phyloP scores from a whole-genome alignment of 148 eudicot genomes.

The Fagopyrum esculentum region DNA sequence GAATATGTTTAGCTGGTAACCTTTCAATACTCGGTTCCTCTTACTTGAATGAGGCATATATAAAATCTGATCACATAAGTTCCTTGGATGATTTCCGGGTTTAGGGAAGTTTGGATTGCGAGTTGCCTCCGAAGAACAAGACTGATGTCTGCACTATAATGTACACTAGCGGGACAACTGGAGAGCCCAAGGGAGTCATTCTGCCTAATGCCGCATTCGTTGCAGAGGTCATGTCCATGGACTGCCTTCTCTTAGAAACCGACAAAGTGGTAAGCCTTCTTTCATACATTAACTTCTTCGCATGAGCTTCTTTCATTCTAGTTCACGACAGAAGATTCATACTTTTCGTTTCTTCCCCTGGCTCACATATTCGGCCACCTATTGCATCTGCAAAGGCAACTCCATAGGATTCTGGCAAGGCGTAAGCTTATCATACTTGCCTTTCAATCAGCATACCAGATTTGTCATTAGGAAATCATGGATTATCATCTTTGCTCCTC shows the following conservation, averaged over 20 bases:
- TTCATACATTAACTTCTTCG: neutral
- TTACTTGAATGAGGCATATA: neutral
- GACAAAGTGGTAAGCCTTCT: slow-evolving; percentile 48
- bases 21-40: neutral
- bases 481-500: neutral
- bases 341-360: slow-evolving; percentile 91
- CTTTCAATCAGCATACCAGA: neutral
- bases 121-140: slow-evolving; percentile 52
- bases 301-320: slow-evolving; percentile 19
- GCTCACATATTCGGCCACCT: slow-evolving; percentile 94
- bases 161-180: slow-evolving; percentile 97
- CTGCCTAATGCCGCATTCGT: slow-evolving; percentile 55
- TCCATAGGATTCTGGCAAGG: slow-evolving; percentile 98
- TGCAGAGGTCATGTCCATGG: slow-evolving; percentile 55
- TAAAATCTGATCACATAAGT: neutral
- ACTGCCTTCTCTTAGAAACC: slow-evolving; percentile 51
- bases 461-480: neutral
- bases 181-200: slow-evolving; percentile 95
- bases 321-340: slow-evolving; percentile 57
- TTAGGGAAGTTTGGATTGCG: slow-evolving; percentile 56
- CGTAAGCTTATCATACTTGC: slow-evolving; percentile 32
- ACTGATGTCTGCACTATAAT: slow-evolving; percentile 71
- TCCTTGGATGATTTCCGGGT: neutral
- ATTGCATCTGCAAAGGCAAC: slow-evolving; percentile 60
- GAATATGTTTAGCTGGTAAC: slow-evolving; percentile 60